These are phyloP conservation scores for Teratosphaeria destructans DNA, from an alignment of 2,329 filamentous ascomycete species.

Conservation along the genomic window DNA sequence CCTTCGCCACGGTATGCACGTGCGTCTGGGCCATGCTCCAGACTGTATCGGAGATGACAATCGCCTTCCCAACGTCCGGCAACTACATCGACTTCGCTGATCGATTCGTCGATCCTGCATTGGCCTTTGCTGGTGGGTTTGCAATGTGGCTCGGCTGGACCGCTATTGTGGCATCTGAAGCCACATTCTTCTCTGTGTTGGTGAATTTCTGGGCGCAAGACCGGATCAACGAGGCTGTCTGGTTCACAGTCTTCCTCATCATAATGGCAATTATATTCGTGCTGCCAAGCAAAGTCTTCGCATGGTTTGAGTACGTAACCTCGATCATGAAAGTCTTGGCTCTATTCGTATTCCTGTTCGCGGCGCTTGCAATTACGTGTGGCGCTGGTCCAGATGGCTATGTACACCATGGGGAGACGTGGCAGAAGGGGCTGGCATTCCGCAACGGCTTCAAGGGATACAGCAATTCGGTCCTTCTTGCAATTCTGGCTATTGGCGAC, in stretches of 20 bases:
- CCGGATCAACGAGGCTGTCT: constrained; percentile 55
- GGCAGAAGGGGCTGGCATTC: constrained; percentile 21
- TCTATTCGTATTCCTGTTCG: constrained; percentile 24
- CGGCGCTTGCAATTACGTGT: constrained; percentile 49
- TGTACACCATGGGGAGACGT: constrained; percentile 37
- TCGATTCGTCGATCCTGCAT: constrained; percentile 29
- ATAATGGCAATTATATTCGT: constrained; percentile 39
- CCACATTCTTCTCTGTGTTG: constrained; percentile 33
- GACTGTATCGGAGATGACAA: constrained; percentile 28
- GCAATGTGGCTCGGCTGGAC: constrained; percentile 24
- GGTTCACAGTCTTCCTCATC: constrained; percentile 69
- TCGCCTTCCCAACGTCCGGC: constrained; percentile 27
- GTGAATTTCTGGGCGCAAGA: constrained; percentile 7
- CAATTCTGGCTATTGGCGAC: not conserved
- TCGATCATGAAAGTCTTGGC: constrained; percentile 20
- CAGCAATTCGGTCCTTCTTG: constrained; percentile 39
- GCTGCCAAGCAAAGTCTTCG: constrained; percentile 16
- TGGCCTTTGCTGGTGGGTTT: constrained; percentile 30
- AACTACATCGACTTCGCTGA: constrained; percentile 31
- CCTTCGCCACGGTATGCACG: constrained; percentile 20
- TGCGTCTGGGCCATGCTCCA: constrained; percentile 26
- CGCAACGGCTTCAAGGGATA: constrained; percentile 51
- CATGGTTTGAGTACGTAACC: constrained; percentile 21
- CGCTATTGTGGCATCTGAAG: constrained; percentile 18
- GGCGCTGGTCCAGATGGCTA: constrained; percentile 49